phyloP scores from a whole-genome alignment of 2,329 filamentous ascomycete species.

The Botrytis deweyae region DNA sequence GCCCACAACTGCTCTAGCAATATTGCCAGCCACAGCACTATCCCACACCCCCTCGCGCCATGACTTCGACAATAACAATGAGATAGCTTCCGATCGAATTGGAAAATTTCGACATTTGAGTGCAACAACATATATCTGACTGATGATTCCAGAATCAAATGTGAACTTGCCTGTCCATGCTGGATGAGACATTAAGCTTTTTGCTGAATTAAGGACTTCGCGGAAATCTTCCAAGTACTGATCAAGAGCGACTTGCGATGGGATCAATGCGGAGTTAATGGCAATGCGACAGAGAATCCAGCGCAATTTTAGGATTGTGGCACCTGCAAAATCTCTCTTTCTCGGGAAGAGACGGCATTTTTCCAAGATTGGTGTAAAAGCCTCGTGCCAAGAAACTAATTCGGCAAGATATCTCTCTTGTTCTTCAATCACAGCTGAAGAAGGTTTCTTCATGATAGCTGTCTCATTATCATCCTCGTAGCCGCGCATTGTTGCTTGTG shows the following conservation, averaged over 20 bases:
- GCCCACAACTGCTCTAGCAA: background rate
- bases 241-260: conserved; percentile 12
- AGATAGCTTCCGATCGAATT: conserved; percentile 1
- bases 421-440: background rate
- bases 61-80: background rate
- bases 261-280: background rate
- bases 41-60: conserved; percentile 10
- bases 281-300: conserved; percentile 9
- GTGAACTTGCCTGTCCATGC: background rate
- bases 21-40: background rate
- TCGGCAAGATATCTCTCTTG: background rate
- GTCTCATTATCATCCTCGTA: background rate
- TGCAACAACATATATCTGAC: conserved; percentile 4
- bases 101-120: conserved; percentile 8
- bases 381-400: background rate
- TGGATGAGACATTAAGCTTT: conserved; percentile 8
- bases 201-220: background rate
- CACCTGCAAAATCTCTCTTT: conserved; percentile 3
- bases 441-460: background rate
- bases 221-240: background rate
- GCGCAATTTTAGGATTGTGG: background rate
- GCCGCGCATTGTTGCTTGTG: background rate
- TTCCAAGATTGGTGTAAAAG: background rate
- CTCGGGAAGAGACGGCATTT: background rate
- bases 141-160: background rate